Conservation (phyloP, 2,329 filamentous ascomycete species). For the Fusarium udum region DNA sequence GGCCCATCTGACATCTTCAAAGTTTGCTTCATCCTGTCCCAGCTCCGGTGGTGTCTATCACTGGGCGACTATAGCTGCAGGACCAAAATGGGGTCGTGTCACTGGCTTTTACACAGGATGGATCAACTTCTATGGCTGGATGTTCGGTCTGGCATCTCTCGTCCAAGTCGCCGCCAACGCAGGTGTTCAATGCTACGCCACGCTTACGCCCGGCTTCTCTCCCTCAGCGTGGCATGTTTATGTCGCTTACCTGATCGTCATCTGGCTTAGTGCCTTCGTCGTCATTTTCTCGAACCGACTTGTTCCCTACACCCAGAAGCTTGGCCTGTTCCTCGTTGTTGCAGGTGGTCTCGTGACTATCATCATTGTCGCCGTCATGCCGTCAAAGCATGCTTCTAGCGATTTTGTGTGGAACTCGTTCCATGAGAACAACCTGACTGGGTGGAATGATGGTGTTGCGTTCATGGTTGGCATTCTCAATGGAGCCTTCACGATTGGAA, state of each 20-base stretch:
- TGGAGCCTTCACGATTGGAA: conserved; percentile 41
- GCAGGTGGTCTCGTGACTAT: conserved; percentile 39
- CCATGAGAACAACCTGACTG: conserved; percentile 38
- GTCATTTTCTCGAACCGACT: conserved; percentile 40
- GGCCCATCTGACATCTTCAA: neutral
- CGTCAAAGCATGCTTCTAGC: conserved; percentile 28
- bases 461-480: conserved; percentile 41
- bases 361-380: conserved; percentile 36
- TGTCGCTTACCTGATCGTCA: conserved; percentile 33
- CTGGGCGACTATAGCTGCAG: conserved; percentile 40
- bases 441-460: conserved; percentile 39
- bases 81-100: conserved; percentile 37
- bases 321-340: conserved; percentile 36
- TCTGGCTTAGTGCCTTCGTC: conserved; percentile 31
- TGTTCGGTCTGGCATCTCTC: conserved; percentile 41
- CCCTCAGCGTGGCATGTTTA: conserved; percentile 39
- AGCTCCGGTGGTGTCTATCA: conserved; percentile 40
- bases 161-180: conserved; percentile 41
- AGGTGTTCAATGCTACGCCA: conserved; percentile 39
- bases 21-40: conserved; percentile 41
- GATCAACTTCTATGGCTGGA: conserved; percentile 45
- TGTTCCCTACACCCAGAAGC: conserved; percentile 39
- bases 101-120: conserved; percentile 40
- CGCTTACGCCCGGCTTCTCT: conserved; percentile 18
- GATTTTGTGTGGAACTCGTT: conserved; percentile 40